phyloP scores from a whole-genome alignment of 768 basidiomycete genomes.

The Boletus vinaceobasis region DNA sequence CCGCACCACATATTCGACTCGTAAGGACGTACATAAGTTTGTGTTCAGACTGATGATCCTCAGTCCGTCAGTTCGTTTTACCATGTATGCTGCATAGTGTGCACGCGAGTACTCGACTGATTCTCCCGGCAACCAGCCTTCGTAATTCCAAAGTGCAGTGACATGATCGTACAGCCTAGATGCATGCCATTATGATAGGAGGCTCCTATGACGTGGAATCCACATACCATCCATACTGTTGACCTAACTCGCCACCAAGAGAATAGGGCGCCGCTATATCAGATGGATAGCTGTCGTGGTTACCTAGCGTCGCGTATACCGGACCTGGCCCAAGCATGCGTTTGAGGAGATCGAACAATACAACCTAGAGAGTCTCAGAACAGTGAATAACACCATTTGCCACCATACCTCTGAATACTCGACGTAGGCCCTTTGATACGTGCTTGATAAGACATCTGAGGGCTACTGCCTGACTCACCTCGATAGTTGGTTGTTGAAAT shows the following conservation, averaged over 20 bases:
- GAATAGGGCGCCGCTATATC: conserved; percentile 60
- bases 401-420: conserved; percentile 57
- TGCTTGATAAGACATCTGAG: background rate
- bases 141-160: conserved; percentile 64
- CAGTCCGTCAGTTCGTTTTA: conserved; percentile 60
- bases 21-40: conserved; percentile 56
- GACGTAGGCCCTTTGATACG: conserved; percentile 46
- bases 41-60: conserved; percentile 75
- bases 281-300: conserved; percentile 66
- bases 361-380: conserved; percentile 39
- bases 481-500: conserved; percentile 59
- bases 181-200: background rate
- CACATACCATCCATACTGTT: conserved; percentile 63
- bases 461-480: conserved; percentile 38
- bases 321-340: conserved; percentile 59
- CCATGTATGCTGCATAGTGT: conserved; percentile 74
- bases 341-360: conserved; percentile 66
- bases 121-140: conserved; percentile 62
- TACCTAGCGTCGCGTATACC: conserved; percentile 73
- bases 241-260: conserved; percentile 49
- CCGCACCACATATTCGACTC: background rate
- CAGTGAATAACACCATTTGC: background rate
- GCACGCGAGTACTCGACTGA: conserved; percentile 55
- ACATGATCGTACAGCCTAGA: conserved; percentile 76
- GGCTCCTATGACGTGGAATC: background rate